Percentiles rank a stretch among this genome's conserved stretches.
Evolutionary conservation across 2,329 filamentous ascomycete species (phyloP).

Genomic region (Sclerotinia glacialis): DNA sequence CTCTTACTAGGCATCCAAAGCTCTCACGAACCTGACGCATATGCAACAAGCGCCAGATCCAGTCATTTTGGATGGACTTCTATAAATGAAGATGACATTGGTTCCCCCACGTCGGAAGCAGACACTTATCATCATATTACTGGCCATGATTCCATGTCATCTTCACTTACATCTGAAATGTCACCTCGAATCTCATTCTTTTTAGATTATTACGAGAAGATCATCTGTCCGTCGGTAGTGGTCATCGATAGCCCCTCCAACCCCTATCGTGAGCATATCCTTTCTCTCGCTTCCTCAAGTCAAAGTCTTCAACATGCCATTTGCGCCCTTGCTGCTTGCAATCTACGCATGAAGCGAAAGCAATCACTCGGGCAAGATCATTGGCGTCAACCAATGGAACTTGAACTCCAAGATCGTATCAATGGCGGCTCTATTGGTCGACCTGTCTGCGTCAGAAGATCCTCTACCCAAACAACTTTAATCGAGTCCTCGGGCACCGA

Average conservation of each 20-base stretch:
- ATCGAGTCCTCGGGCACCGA: constrained; percentile 48
- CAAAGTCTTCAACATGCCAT: constrained; percentile 89
- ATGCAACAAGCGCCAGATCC: constrained; percentile 37
- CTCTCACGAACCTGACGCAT: constrained; percentile 34
- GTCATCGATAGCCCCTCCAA: constrained; percentile 84
- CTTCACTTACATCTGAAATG: constrained; percentile 56
- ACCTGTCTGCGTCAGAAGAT: constrained; percentile 28
- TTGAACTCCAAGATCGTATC: constrained; percentile 38
- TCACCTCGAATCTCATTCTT: constrained; percentile 81
- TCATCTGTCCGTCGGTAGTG: constrained; percentile 88
- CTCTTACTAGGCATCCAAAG: constrained; percentile 29
- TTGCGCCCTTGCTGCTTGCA: constrained; percentile 83
- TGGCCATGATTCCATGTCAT: constrained; percentile 48
- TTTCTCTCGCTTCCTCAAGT: constrained; percentile 73
- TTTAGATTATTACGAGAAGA: constrained; percentile 90
- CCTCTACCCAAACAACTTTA: constrained; percentile 34
- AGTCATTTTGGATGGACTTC: constrained; percentile 39
- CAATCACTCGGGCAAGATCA: constrained; percentile 57
- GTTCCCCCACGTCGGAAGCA: constrained; percentile 34
- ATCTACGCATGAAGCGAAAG: constrained; percentile 79
- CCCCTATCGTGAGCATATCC: constrained; percentile 79
- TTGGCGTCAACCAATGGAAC: constrained; percentile 44
- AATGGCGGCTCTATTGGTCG: constrained; percentile 29
- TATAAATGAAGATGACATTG: constrained; percentile 38
- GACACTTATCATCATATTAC: constrained; percentile 36